Evolutionary conservation across 2,329 filamentous ascomycete genomes (phyloP).

Genomic region (Endoconidiophora polonica): DNA sequence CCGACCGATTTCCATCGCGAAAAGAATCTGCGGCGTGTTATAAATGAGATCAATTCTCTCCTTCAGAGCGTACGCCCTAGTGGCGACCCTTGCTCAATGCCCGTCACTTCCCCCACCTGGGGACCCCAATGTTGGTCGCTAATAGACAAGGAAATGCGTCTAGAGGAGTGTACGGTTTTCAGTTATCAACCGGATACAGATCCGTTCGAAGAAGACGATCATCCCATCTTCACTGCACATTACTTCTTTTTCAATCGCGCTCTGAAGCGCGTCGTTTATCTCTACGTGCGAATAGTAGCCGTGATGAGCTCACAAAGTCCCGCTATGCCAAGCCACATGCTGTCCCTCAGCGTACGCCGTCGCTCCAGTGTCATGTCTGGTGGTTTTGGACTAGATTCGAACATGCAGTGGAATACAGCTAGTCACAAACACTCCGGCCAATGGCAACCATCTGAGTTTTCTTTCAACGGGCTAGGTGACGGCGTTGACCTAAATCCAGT

Average conservation of each 20-base stretch:
- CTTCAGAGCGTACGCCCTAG: constrained; percentile 68
- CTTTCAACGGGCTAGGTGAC: not conserved
- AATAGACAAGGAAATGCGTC: constrained; percentile 85
- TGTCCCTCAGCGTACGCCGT: constrained; percentile 2
- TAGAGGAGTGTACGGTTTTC: constrained; percentile 79
- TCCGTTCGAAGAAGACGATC: constrained; percentile 80
- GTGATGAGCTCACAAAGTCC: constrained; percentile 51
- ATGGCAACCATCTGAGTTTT: not conserved
- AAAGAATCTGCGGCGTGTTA: constrained; percentile 60
- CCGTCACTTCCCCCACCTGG: constrained; percentile 37
- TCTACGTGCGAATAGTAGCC: constrained; percentile 80
- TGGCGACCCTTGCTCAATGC: constrained; percentile 21
- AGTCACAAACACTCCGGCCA: constrained; percentile 3
- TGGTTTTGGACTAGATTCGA: not conserved
- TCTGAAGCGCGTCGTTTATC: constrained; percentile 80
- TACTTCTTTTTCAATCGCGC: constrained; percentile 97
- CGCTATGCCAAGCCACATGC: constrained; percentile 21
- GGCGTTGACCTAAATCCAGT: constrained; percentile 11
- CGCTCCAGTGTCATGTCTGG: constrained; percentile 1
- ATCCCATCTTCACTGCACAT: constrained; percentile 85
- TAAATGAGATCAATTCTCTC: constrained; percentile 74
- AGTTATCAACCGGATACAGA: constrained; percentile 80
- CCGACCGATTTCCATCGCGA: constrained; percentile 83
- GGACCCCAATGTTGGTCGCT: constrained; percentile 80
- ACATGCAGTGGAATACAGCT: not conserved